Percentiles rank a stretch among this genome's conserved stretches.
These are phyloP conservation scores for Tremella mesenterica DNA, from an alignment of 768 basidiomycete species.

Conservation along the genomic window DNA sequence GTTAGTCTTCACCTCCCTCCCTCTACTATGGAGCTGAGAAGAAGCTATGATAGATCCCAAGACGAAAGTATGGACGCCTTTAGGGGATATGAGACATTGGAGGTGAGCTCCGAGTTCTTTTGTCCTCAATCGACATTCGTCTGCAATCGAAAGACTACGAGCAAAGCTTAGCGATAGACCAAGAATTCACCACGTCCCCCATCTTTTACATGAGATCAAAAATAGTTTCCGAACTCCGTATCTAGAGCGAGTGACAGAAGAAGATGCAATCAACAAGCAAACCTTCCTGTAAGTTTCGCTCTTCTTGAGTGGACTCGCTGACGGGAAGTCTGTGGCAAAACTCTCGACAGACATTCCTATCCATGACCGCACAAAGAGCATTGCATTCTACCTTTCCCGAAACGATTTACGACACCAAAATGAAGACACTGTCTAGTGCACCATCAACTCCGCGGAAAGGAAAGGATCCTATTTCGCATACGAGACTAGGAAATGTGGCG, in stretches of 20 bases:
- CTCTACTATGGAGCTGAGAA: background rate
- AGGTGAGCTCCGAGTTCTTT: constrained; percentile 12
- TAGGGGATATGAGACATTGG: constrained; percentile 20
- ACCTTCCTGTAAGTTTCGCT: constrained; percentile 27
- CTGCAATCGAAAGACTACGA: background rate
- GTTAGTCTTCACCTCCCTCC: constrained; percentile 12
- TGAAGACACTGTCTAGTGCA: too few relatives aligned
- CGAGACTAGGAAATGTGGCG: too few relatives aligned
- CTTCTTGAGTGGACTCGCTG: background rate
- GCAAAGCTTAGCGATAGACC: constrained; percentile 14
- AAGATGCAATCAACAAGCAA: constrained; percentile 34
- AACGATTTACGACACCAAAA: too few relatives aligned
- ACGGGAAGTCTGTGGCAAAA: constrained; percentile 25
- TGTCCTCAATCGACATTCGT: background rate
- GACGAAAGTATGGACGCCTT: constrained; percentile 28
- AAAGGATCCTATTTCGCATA: too few relatives aligned
- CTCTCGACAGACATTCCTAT: constrained; percentile 33
- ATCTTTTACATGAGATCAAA: constrained; percentile 26
- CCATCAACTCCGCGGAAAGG: too few relatives aligned
- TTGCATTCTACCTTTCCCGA: constrained; percentile 14
- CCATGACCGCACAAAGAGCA: constrained; percentile 28
- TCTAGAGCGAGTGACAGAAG: constrained; percentile 19
- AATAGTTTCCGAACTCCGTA: constrained; percentile 19
- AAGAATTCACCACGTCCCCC: constrained; percentile 26
- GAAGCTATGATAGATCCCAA: constrained; percentile 35